Base-by-base conservation (phyloP, 495 filamentous ascomycete genomes). In the Aspergillus haitiensis region DNA sequence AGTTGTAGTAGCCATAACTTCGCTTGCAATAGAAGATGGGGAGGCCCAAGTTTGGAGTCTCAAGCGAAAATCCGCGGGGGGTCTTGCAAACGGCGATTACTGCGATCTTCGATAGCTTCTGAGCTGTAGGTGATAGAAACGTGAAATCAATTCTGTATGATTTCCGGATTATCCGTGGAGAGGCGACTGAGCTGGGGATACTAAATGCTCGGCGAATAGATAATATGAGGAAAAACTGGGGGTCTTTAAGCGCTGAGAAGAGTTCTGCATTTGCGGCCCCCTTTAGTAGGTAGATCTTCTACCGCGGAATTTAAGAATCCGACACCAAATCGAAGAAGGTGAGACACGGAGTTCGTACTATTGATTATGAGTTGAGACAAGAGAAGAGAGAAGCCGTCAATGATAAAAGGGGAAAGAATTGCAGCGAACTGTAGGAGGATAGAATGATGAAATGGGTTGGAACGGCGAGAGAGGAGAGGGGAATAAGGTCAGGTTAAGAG, bases 351-450 rank as follows among this genome's bases (percentile, higher is more conserved):
- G 37, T 11, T 16, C 11, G 45, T 50, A 13, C 15, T 44, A 18
- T 53, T 33, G 18, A 42, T 35, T 33, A 46, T 36, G 31, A 55
- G 59, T 33, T 44, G 36, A 51, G 58, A 60, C 58, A 60, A 54
- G 52, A 42, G 44, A 9, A 16, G 18, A 27, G 21, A 34, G 8
- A 6, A 10, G 44, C 44, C 15, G 53, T 16, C n/a, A 55, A 40
- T 13, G 52, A 55, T 40, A 52, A n/a, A 52, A 33, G 18, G 49
- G 31, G 49, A 52, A 11, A n/a, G n/a, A 52, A 52, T 33, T 10
- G 49, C 6, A 34, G 34, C 18, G 21, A 27, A 27, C 21, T 27
- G 31, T 34, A n/a, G 18, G 49, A 10, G 31, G 21, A 31, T 11
- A 11, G 37, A n/a, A 7, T 7, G 11, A 3, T 40, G 37, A 40